A percentile compares a stretch with the other conserved stretches of the same genome.
These are phyloP conservation scores for Hibiscus syriacus DNA, from an alignment of 345 rosid genomes.

Conservation along the genomic window DNA sequence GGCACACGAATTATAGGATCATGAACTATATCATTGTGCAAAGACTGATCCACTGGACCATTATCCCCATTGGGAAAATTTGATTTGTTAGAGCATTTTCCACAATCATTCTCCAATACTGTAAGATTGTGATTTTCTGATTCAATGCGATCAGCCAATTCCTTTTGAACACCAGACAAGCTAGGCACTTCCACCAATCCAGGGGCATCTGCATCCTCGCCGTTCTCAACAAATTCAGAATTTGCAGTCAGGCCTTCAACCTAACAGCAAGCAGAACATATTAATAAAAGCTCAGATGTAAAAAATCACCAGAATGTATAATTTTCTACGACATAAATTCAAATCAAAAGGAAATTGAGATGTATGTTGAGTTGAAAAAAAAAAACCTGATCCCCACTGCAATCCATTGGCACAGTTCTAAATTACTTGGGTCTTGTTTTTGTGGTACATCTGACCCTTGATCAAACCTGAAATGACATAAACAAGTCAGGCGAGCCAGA, in stretches of 20 bases:
- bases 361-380: not conserved
- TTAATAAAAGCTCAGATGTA: not conserved
- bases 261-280: slow-evolving; percentile 27
- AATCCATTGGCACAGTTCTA: slow-evolving; percentile 34
- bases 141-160: slow-evolving; percentile 58
- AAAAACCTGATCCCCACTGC: slow-evolving; percentile 51
- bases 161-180: slow-evolving; percentile 52
- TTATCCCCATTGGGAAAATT: slow-evolving; percentile 22
- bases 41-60: slow-evolving; percentile 20
- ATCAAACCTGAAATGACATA: slow-evolving; percentile 39
- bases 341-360: slow-evolving; percentile 1
- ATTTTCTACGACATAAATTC: not conserved
- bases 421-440: slow-evolving; percentile 25
- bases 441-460: slow-evolving; percentile 31
- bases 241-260: slow-evolving; percentile 31
- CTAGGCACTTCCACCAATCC: slow-evolving; percentile 73
- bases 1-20: slow-evolving; percentile 16
- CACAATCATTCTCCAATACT: slow-evolving; percentile 29
- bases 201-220: slow-evolving; percentile 88
- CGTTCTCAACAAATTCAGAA: slow-evolving; percentile 54
- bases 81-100: slow-evolving; percentile 24
- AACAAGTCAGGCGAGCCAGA: not conserved
- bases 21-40: slow-evolving; percentile 22
- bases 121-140: slow-evolving; percentile 41
- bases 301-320: slow-evolving; percentile 1